Evolutionary conservation across 768 basidiomycete genomes (phyloP).

Genomic region (Tricholoma hemisulphureum): DNA sequence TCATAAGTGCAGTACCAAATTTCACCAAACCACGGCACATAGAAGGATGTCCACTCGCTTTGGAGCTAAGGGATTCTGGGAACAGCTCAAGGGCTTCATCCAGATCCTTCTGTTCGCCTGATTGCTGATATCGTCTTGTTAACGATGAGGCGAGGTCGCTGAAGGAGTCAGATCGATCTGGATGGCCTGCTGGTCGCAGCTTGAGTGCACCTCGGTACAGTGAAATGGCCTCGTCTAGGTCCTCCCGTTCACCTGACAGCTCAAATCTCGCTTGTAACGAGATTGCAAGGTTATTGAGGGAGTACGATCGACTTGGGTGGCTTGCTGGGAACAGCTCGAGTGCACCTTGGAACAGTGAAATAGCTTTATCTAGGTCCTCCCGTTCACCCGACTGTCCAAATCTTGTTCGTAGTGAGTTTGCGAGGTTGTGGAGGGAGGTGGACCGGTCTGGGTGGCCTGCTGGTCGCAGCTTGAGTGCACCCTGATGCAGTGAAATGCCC

Average conservation of each 20-base stretch:
- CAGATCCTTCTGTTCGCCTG: conserved; percentile 1
- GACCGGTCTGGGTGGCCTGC: conserved; percentile 17
- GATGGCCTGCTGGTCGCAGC: conserved; percentile 15
- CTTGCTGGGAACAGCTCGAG: too few relatives aligned
- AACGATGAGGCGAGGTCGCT: conserved; percentile 8
- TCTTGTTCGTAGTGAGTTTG: too few relatives aligned
- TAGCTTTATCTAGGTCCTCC: too few relatives aligned
- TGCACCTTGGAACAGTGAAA: too few relatives aligned
- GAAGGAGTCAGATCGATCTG: conserved; percentile 3
- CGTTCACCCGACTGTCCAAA: too few relatives aligned
- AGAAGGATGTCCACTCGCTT: conserved; percentile 1
- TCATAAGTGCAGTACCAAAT: conserved; percentile 3
- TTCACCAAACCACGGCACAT: background rate
- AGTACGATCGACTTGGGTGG: too few relatives aligned
- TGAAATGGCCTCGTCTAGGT: conserved; percentile 26
- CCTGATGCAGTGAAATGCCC: conserved; percentile 24
- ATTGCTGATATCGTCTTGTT: background rate
- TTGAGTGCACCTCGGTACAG: conserved; percentile 6
- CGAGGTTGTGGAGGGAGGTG: conserved; percentile 20
- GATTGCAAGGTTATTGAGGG: too few relatives aligned
- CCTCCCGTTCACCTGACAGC: conserved; percentile 16
- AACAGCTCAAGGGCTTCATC: conserved; percentile 4
- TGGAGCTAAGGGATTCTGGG: background rate
- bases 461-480: conserved; percentile 22
- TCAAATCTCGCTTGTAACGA: conserved; percentile 27